Base-by-base conservation (phyloP, 1,139 yeast species). In the Trichomonascaceae sp. region DNA sequence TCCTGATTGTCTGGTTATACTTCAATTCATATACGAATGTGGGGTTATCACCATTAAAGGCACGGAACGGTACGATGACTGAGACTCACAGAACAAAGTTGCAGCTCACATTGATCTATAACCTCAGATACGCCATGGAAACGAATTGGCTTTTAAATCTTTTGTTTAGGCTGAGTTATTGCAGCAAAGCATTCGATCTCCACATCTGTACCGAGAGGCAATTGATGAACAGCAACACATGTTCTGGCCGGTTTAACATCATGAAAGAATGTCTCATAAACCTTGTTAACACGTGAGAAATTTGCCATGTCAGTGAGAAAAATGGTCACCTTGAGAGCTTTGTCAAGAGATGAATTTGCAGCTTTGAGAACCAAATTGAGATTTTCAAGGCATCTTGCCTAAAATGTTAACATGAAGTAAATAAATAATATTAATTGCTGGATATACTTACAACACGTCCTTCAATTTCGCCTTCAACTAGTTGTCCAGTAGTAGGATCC, bases 171-270 rank as follows among this genome's bases (percentile, higher is more conserved):
- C 7, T 15, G 15, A 36, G 41, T 36, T 36, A 62, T 54, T 50
- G 65, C 63, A 36, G 66, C 66, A 45, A 60, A 57, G 58, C 63
- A 59, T 69, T 83, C 87, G 43, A 63, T 61, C 53, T 64, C 66
- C 36, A 64, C 66, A 45, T 64, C 66, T 45, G 65, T 63, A 48
- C 58, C 58, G 51, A 61, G 47, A 18, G 65, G 66, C 52, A 63
- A 56, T 55, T 63, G 64, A 56, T 60, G 59, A n/a, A 63, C 71
- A 45, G 79, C 73, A 30, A 80, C 76, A 63, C 84, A 80, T 52
- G 81, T 75, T 68, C 85, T 73, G 30, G 81, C 79, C n/a, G 85
- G 85, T 63, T 74, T 73, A 52, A 73, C 73, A 36, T 60, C 60
- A 51, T 50, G 51, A 65, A 81, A 78, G 63, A 75, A 70, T 59